Evolutionary conservation across 768 basidiomycete species (phyloP).

Genomic region (Tricholoma sp.): DNA sequence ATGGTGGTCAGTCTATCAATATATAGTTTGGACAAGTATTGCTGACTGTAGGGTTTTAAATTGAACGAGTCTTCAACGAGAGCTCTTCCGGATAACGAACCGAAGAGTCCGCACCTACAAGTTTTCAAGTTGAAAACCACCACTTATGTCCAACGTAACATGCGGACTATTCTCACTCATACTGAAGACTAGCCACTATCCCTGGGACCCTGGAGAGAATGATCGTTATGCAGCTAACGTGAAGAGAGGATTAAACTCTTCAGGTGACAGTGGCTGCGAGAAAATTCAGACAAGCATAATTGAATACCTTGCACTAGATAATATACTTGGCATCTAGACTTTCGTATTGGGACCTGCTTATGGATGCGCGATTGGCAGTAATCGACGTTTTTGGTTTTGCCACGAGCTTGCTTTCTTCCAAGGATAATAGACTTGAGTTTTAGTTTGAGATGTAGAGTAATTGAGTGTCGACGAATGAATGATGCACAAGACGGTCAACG

Average conservation of each 20-base stretch:
- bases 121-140: background rate
- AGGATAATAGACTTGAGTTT: background rate
- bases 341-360: background rate
- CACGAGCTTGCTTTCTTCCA: background rate
- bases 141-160: background rate
- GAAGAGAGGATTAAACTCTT: too few relatives aligned
- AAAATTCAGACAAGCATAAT: too few relatives aligned
- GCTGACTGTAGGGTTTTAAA: conserved; percentile 8
- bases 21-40: conserved; percentile 23
- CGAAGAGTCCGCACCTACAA: background rate
- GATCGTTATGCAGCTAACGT: too few relatives aligned
- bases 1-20: background rate
- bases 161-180: background rate
- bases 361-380: background rate
- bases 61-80: conserved; percentile 3
- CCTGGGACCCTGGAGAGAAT: too few relatives aligned
- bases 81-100: background rate
- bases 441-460: too few relatives aligned
- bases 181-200: background rate
- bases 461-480: background rate
- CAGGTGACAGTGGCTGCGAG: too few relatives aligned
- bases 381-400: background rate
- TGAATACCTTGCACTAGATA: too few relatives aligned
- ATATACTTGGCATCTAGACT: background rate
- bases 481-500: too few relatives aligned